Base-by-base conservation (phyloP, 1,139 yeast genomes). In the Yamadazyma friedrichii region DNA sequence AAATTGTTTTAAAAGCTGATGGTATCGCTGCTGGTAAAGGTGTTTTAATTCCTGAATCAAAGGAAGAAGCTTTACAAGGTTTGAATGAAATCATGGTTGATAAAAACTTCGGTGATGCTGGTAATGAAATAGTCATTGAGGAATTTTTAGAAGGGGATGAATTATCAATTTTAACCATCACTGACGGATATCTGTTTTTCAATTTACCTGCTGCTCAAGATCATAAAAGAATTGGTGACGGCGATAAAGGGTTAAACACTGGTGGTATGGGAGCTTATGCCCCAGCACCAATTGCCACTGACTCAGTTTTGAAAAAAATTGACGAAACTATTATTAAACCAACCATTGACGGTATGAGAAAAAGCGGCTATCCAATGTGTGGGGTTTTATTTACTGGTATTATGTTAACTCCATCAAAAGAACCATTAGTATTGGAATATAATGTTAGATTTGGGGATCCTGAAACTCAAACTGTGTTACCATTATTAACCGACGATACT, bases 181-280 rank as follows among this genome's bases (percentile, higher is more conserved):
- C 93, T 53, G 99, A 94, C 62, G 99, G 98, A 40, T 93, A 94
- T 71, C 81, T 95, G 10, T 84, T 84, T 58, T 80, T 82, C 62
- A 93, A 88, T 61, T 77, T 94, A 45, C 99, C 99, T 31, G 88
- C 98, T 32, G 97, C 98, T 26, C 98, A 94, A 67, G 99, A 94
- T 61, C 98, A 94, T 67, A 94, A 94, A 71, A 84, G 98, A 64
- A 78, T 86, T 54, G 95, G 95, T 42, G 89, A 94, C 56, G 93
- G 91, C 46, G 99, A 94, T 62, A 71, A 81, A 38, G 99, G 99
- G 29, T 76, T 91, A 50, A 94, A 94, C 70, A 94, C 98, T 39
- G 99, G 99, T 51, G 99, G 99, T 49, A 94, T 94, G 99, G 99
- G 99, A 49, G 95, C 98, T 13, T 94, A 94, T 59, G 95, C 98